These are phyloP conservation scores for Parmelia sp. DNA, from an alignment of 495 filamentous ascomycete genomes.

Conservation along the genomic window DNA sequence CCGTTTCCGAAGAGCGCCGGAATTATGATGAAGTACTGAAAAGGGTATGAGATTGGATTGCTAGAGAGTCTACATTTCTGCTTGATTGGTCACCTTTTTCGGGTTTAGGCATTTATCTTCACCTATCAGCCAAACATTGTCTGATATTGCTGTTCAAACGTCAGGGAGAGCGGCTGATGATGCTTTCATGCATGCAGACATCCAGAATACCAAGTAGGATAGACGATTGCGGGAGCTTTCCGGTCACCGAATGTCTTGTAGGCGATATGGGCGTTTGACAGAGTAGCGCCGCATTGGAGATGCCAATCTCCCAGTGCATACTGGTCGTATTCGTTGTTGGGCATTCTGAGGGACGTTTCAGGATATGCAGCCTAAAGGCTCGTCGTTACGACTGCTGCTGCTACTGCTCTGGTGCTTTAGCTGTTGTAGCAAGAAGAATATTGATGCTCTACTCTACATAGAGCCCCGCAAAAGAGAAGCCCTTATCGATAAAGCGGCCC, in stretches of 20 bases:
- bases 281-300: constrained; percentile 51
- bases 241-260: constrained; percentile 66
- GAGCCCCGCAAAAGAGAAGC: not conserved
- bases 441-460: not conserved
- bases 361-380: no score
- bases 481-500: constrained; percentile 6
- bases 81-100: constrained; percentile 29
- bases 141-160: constrained; percentile 42
- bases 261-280: constrained; percentile 54
- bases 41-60: not conserved
- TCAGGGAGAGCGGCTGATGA: not conserved
- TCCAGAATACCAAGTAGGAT: constrained; percentile 67
- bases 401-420: not conserved
- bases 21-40: constrained; percentile 59
- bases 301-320: constrained; percentile 57
- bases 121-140: constrained; percentile 63
- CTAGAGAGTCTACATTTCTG: not conserved
- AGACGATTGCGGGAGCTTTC: constrained; percentile 57
- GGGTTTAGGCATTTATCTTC: constrained; percentile 56
- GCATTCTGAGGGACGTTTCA: constrained; percentile 27
- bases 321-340: constrained; percentile 39
- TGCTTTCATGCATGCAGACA: constrained; percentile 27
- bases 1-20: constrained; percentile 67
- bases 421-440: not conserved
- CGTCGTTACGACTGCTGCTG: not conserved